phyloP scores from a whole-genome alignment of 2,329 filamentous ascomycete species.

The Clathrospora elynae region DNA sequence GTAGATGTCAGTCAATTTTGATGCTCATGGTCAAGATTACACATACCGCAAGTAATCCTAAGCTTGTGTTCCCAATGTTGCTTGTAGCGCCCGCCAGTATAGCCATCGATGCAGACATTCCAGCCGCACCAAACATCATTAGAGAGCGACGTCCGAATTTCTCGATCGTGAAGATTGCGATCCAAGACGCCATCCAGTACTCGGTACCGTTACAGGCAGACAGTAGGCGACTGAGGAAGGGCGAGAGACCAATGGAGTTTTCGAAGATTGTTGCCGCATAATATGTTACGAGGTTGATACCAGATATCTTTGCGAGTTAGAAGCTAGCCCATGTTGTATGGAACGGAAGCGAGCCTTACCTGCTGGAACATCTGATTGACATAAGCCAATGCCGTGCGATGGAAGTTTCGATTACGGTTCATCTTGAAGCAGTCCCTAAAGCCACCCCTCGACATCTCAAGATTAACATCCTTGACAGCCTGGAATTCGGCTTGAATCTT shows the following conservation, averaged over 20 bases:
- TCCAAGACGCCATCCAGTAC: conserved; percentile 51
- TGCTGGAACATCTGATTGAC: conserved; percentile 56
- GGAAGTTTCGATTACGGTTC: conserved; percentile 53
- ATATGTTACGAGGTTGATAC: conserved; percentile 50
- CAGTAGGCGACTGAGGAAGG: conserved; percentile 43
- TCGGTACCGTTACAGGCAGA: conserved; percentile 52
- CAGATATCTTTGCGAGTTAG: conserved; percentile 44
- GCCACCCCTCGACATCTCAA: conserved; percentile 51
- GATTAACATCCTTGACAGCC: conserved; percentile 47
- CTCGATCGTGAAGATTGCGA: conserved; percentile 50
- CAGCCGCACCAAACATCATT: conserved; percentile 48
- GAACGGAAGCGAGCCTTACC: conserved; percentile 18
- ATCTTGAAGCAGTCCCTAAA: conserved; percentile 65
- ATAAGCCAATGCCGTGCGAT: conserved; percentile 52
- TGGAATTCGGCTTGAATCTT: conserved; percentile 45
- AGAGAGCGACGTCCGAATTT: conserved; percentile 46
- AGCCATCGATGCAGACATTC: conserved; percentile 45
- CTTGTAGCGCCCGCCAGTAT: conserved; percentile 43
- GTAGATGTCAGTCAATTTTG: conserved; percentile 14
- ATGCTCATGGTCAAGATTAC: background rate
- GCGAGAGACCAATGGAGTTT: conserved; percentile 47
- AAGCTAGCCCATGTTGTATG: background rate
- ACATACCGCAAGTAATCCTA: conserved; percentile 58
- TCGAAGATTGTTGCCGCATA: conserved; percentile 53
- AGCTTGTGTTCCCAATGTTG: conserved; percentile 27